Conservation (phyloP, 345 rosid species). For the Angophora floribunda region DNA sequence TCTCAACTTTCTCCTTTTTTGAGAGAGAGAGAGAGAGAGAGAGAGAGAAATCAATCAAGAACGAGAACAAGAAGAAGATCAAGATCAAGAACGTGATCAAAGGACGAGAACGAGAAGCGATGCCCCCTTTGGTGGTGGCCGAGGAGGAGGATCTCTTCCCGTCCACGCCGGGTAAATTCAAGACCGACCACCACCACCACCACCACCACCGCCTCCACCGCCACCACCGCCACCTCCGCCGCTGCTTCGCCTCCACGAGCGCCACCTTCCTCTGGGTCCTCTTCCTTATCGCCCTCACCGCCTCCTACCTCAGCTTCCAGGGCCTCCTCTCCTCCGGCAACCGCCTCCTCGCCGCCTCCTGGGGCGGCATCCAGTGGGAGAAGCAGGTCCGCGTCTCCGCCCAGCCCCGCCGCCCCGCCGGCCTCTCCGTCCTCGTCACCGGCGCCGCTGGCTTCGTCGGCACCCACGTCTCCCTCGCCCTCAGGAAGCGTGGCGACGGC, state of each 20-base stretch:
- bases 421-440: conserved; percentile 67
- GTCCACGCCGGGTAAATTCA: conserved; percentile 89
- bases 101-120: neutral
- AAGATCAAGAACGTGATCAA: neutral
- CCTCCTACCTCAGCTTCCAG: conserved; percentile 75
- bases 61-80: neutral
- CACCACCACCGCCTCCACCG: conserved; percentile 10
- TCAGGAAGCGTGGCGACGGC: conserved; percentile 69
- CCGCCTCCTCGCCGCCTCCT: conserved; percentile 44
- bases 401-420: conserved; percentile 55
- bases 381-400: conserved; percentile 56
- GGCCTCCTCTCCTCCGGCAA: conserved; percentile 72
- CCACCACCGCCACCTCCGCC: conserved; percentile 54
- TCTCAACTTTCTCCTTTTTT: neutral
- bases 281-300: conserved; percentile 80
- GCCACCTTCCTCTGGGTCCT: conserved; percentile 92
- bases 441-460: conserved; percentile 86
- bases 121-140: conserved; percentile 39
- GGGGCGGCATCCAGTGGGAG: conserved; percentile 87
- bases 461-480: conserved; percentile 52
- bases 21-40: neutral
- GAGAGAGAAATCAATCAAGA: neutral
- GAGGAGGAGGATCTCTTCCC: conserved; percentile 68
- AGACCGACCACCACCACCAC: conserved; percentile 34
- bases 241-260: conserved; percentile 78